Base-by-base conservation (phyloP, 371 early-diverging fungal genomes). In the Batkoa obscura region DNA sequence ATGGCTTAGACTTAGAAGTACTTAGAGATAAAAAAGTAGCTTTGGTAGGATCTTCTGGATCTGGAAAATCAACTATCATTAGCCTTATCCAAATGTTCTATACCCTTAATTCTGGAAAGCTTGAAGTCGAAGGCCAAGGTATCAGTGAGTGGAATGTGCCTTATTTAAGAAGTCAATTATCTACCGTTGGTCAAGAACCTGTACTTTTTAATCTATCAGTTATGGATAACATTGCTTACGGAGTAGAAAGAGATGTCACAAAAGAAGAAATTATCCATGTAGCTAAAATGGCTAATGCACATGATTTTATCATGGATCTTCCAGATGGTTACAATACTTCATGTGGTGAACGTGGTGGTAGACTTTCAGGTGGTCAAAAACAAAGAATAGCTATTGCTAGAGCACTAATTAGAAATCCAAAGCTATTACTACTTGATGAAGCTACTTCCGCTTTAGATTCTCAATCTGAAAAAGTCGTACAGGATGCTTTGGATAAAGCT, bases 121-220 rank as follows among this genome's bases (percentile, higher is more conserved):
- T 60, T 10, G 12, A 38, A 13, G 15, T 58, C 31, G 58, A 61
- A 41, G 58, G 61, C 5, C 3, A 37, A 30, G 23, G 41, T 32
- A 34, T 58, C 8, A 35, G 30, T 34, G 50, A 57, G 3, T 30
- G 83, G 60, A 67, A 73, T 42, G 62, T 84, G 39, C 62, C 65
- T 30, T 73, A 76, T 43, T 64, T 88, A 10, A 78, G 90, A 47
- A 60, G 72, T 5, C 73, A 80, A 43, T 75, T 93, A 66, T 80
- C 84, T 1, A 65, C 90, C 31, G 91, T 94, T 6, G 76, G 81
- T 43, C 94, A 96, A 68, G 92, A 91, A 64, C 90, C 90, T 17
- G 73, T 75, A 12, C 67, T 94, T 42, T 90, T 92, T 62, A 81
- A 83, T 64, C 72, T 80, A 67, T 76, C 88, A 1, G 79, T 96